Base-by-base conservation (phyloP, 1,139 yeast species). In the Sugiyamaella japonica region DNA sequence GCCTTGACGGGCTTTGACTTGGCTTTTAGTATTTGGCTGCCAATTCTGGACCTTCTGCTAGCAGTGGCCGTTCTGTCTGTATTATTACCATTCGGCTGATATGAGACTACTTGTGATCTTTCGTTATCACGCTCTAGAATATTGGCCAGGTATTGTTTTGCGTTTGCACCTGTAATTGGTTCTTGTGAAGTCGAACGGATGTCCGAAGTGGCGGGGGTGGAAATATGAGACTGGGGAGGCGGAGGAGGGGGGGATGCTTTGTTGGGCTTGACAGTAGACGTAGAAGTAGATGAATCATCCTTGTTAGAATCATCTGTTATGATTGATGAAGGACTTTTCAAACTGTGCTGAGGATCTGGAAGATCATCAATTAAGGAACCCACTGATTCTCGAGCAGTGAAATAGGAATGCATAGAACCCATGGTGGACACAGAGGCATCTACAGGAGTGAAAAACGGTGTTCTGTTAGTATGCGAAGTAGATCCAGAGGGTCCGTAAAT, bases 91-190 rank as follows among this genome's bases (percentile, higher is more conserved):
- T 39, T 39, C 5, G 9, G 25, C n/a, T 17, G 28, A 16, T 17
- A n/a, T 17, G 38, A 3, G 8, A 17, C 13, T 7, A 6, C 5
- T 15, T n/a, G 40, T 10, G 6, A 23, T 34, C 32, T 36, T 13
- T 31, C 23, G 13, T 32, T 47, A 46, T 57, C 52, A 3, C 53
- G 29, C 9, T 48, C 53, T n/a, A 58, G 45, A 15, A 56, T 52
- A n/a, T 53, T 54, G 12, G 59, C 29, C 25, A 58, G 55, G 44
- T 56, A 56, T 17, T 55, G 50, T 12, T 52, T 40, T 4, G 56
- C 61, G 34, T 44, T 48, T 8, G 42, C 40, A n/a, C 40, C 20
- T 8, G 20, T 32, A 38, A 17, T 8, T 12, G 37, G 38, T 23
- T 29, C 31, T n/a, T n/a, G n/a, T n/a, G 40, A 7, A 3, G 25